phyloP scores from a whole-genome alignment of 768 basidiomycete species.

The Auricularia sp. region DNA sequence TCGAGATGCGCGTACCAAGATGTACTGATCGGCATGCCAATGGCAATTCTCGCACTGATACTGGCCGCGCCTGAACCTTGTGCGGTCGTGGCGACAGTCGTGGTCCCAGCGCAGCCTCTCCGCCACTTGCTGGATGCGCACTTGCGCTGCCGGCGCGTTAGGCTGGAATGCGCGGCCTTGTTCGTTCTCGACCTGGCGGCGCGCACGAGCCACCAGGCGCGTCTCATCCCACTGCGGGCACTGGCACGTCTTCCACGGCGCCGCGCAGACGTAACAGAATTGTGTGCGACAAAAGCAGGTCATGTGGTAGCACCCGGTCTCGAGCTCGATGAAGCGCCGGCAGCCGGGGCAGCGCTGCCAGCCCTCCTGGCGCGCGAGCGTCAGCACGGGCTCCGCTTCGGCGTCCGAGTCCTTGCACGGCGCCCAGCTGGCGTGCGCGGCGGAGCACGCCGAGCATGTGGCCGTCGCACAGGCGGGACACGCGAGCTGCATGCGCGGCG shows the following conservation, averaged over 20 bases:
- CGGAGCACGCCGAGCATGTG: too few relatives aligned
- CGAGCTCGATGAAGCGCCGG: conserved; percentile 42
- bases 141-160: conserved; percentile 7
- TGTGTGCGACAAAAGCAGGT: conserved; percentile 40
- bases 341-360: conserved; percentile 63
- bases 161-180: conserved; percentile 1
- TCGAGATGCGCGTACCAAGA: conserved; percentile 35
- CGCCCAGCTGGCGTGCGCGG: neutral
- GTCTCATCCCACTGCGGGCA: conserved; percentile 60
- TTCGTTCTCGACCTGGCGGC: conserved; percentile 32
- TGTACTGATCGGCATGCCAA: conserved; percentile 28
- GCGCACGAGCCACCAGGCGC: conserved; percentile 30
- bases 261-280: conserved; percentile 59
- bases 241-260: conserved; percentile 47
- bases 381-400: conserved; percentile 31
- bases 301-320: conserved; percentile 54
- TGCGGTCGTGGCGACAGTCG: conserved; percentile 36
- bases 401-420: conserved; percentile 19
- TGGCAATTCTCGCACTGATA: conserved; percentile 37
- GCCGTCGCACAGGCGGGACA: conserved; percentile 1
- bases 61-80: conserved; percentile 34
- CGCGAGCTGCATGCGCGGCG: conserved; percentile 14
- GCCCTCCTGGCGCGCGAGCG: conserved; percentile 32
- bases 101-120: conserved; percentile 41
- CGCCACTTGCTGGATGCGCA: conserved; percentile 22